Conservation (phyloP, 139 green algal species). For the Pleodorina starrii region DNA sequence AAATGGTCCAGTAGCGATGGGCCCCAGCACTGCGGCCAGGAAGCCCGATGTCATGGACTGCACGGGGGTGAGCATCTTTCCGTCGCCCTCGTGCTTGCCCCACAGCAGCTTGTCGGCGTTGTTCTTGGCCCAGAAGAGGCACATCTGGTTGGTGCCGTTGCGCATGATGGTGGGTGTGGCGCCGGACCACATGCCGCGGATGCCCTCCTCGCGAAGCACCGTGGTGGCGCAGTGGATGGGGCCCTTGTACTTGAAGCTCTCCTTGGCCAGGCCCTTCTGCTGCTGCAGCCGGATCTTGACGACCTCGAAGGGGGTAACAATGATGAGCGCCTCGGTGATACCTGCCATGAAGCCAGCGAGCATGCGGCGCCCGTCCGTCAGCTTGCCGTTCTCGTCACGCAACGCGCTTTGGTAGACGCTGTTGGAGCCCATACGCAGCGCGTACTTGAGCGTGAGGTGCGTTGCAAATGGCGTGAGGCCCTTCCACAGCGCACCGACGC, state of each 20-base stretch:
- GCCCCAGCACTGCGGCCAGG: slow-evolving; percentile 88
- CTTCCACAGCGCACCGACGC: slow-evolving; percentile 91
- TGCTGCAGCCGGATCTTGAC: slow-evolving; percentile 97
- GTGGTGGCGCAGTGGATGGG: slow-evolving; percentile 88
- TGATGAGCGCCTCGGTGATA: slow-evolving; percentile 93
- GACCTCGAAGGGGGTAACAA: slow-evolving; percentile 98
- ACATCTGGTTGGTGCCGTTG: slow-evolving; percentile 97
- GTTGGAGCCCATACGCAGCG: slow-evolving; percentile 95
- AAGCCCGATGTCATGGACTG: slow-evolving; percentile 93
- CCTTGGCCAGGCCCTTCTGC: slow-evolving; percentile 83
- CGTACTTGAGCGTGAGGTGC: slow-evolving; percentile 97
- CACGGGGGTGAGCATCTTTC: slow-evolving; percentile 74
- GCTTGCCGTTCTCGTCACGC: slow-evolving; percentile 75
- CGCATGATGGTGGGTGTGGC: slow-evolving; percentile 90
- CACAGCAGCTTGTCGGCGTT: slow-evolving; percentile 85
- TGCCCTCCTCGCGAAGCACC: slow-evolving; percentile 89
- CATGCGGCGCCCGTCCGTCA: slow-evolving; percentile 74
- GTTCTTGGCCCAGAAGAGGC: slow-evolving; percentile 95
- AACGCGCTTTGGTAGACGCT: slow-evolving; percentile 87
- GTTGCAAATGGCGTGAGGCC: slow-evolving; percentile 95
- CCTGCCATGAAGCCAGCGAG: slow-evolving; percentile 86
- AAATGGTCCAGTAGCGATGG: slow-evolving; percentile 91
- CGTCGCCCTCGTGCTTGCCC: slow-evolving; percentile 90
- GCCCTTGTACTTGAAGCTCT: slow-evolving; percentile 90
- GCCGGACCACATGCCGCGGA: slow-evolving; percentile 90